Base-by-base conservation (phyloP, 352 stramenopile genomes). In the Globisporangium sylvaticum region DNA sequence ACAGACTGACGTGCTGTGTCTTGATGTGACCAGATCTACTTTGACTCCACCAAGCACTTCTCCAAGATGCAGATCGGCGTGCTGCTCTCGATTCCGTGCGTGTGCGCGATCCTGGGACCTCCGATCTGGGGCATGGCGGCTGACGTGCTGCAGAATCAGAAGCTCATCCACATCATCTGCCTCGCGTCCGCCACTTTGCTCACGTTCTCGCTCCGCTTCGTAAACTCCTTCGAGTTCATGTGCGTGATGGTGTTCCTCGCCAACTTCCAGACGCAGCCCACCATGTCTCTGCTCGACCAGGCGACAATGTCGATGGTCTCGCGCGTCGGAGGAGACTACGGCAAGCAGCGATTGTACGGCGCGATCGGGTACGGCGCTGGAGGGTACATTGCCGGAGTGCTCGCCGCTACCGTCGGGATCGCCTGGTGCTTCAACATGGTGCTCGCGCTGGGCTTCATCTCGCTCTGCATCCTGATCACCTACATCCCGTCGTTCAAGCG, bases 381-480 rank as follows among this genome's bases (percentile, higher is more conserved):
- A 24, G 84, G 80, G 44, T 91, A 90, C 75, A 68, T 87, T 44
- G 73, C 84, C 6, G 84, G 84, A 48, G 64, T 92, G 32, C 77
- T 91, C 66, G 78, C 82, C 8, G 78, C 75, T 0, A 74, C 75
- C 22, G 81, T 82, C 25, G 84, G 84, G 57, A 91, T 92, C 61
- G 77, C 77, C n/a, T 91, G 82, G 83, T 87, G 79, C 62, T 92
- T 92, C 69, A 85, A 91, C 73, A 84, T 91, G 83, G 77, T 88
- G 59, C 71, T 91, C 22, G 77, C 78, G 2, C 67, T 91, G 20
- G 83, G 77, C 4, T 66, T 72, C 61, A 71, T 88, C 62, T 85
- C 78, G 62, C 76, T 91, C 44, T 83, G 79, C 53, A 74, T 91
- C 53, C 72, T 91, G 31, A 54, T 88, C 15, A 56, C 58, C 31